Evolutionary conservation across 768 basidiomycete genomes (phyloP), one percentile per base, ranked within the genome.

Genomic region (Calocybe cyanea): DNA sequence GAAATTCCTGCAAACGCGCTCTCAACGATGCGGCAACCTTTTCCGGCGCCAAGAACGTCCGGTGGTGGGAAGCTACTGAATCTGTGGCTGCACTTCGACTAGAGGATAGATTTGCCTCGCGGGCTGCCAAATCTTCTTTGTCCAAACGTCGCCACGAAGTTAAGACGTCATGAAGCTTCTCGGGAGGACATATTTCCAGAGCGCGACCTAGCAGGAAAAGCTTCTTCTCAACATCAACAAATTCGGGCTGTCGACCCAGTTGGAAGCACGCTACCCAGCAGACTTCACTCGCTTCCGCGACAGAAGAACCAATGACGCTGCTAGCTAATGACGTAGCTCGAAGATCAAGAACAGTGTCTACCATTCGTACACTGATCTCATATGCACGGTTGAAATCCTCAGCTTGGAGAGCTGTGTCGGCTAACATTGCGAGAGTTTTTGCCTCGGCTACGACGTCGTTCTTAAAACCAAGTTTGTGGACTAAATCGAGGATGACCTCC

Each of bases 231-330:
- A 79, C 63, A 49, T 93, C 85, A 1, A 72, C 57, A 57, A 85
- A 93, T 56, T 87, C 90, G 6, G 80, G 71, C 53, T 92, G 87
- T 48, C 85, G 78, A 13, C 91, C 94, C 2, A 98, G 77, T 63
- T 90, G 85, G 66, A 85, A 91, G 59, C 89, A 92, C 2, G 86
- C 81, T 20, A 87, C 81, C 94, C 94, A 98, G 52, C 87, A 90
- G 28, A 93, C 85, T 53, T 92, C 85, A 38, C 75, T 76, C 1
- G 85, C 86, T 49, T 87, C 82, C 46, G 67, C 63, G 21, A 80
- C 55, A 46, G 64, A 63, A 11, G 64, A 60, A 30, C 78, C 71
- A n/a, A 69, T 67, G 2, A 57, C 31, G 19, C 56, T 55, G 10
- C 49, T 38, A 0, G 64, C 42, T 5, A 56, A 21, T 7, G 69